phyloP scores from a whole-genome alignment of 1,284 basidiomycete genomes.

The Neonothopanus nambi region DNA sequence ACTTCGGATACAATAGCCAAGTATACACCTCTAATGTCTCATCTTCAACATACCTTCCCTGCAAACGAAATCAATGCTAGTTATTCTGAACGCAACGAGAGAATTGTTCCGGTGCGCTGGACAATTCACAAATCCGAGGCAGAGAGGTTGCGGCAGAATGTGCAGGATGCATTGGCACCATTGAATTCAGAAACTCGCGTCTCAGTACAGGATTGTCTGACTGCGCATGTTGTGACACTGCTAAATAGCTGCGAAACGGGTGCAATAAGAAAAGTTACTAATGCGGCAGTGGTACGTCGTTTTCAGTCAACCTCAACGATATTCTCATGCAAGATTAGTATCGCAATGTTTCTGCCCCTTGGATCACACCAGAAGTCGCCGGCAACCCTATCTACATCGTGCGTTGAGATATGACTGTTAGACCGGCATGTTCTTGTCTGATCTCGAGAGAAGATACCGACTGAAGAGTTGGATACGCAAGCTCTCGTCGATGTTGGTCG shows the following conservation, averaged over 20 bases:
- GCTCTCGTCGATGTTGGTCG: slow-evolving; percentile 13
- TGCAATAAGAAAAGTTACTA: slow-evolving; percentile 22
- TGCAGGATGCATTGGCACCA: slow-evolving; percentile 2
- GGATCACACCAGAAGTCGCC: slow-evolving; percentile 21
- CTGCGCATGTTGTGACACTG: slow-evolving; percentile 30
- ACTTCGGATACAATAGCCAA: slow-evolving; percentile 1
- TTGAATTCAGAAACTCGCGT: neutral
- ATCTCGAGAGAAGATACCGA: slow-evolving; percentile 24
- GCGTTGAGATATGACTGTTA: slow-evolving; percentile 8
- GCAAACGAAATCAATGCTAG: slow-evolving; percentile 18
- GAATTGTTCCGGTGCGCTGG: slow-evolving; percentile 21
- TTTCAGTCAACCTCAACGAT: no score
- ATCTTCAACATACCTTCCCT: slow-evolving; percentile 18
- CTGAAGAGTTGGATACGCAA: slow-evolving; percentile 13
- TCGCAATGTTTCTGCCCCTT: slow-evolving; percentile 21
- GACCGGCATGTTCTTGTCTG: neutral
- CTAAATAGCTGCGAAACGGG: slow-evolving; percentile 21
- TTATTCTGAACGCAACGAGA: slow-evolving; percentile 17
- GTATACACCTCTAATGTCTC: slow-evolving; percentile 21
- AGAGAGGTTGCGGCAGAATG: slow-evolving; percentile 11
- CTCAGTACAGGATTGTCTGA: slow-evolving; percentile 32
- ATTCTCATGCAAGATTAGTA: no score
- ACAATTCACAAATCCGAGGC: slow-evolving; percentile 20
- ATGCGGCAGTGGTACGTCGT: slow-evolving; percentile 29
- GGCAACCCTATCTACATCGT: slow-evolving; percentile 32